These are phyloP conservation scores for Catenaria anguillulae DNA, from an alignment of 371 early-diverging fungal genomes.

Conservation along the genomic window DNA sequence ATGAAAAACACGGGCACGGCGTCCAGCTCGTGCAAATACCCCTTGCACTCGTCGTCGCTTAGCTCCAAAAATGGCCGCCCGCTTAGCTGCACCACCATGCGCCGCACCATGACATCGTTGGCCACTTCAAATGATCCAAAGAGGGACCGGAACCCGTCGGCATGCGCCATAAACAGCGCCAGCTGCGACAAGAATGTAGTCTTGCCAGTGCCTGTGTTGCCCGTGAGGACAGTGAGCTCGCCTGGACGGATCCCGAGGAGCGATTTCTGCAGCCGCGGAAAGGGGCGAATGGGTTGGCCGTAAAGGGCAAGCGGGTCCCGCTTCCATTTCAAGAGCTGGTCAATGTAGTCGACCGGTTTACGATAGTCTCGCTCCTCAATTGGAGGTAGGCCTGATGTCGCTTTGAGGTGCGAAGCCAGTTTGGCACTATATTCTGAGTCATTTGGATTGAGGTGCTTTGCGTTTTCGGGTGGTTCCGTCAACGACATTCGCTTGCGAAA, in stretches of 20 bases:
- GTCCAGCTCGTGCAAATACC: background rate
- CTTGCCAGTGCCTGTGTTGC: constrained; percentile 60
- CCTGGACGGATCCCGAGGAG: background rate
- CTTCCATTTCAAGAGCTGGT: background rate
- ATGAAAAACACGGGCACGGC: constrained; percentile 38
- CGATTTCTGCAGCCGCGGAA: background rate
- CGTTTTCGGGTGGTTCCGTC: no score
- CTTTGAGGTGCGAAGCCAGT: no score
- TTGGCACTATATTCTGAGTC: no score
- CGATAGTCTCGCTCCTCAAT: no score
- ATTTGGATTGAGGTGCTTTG: no score
- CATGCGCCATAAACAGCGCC: constrained; percentile 51
- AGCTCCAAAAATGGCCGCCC: constrained; percentile 29
- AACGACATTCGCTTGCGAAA: no score
- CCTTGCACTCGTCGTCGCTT: background rate
- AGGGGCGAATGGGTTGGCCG: background rate
- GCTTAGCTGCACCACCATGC: constrained; percentile 56
- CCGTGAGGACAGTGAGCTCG: constrained; percentile 27
- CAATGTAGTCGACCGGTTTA: background rate
- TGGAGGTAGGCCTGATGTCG: no score
- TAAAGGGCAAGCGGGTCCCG: background rate
- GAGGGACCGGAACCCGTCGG: constrained; percentile 27
- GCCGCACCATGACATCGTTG: constrained; percentile 48
- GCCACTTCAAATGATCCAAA: constrained; percentile 72
- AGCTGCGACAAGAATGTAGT: constrained; percentile 62